Conservation (phyloP, 495 filamentous ascomycete genomes). For the Penicillium steckii region DNA sequence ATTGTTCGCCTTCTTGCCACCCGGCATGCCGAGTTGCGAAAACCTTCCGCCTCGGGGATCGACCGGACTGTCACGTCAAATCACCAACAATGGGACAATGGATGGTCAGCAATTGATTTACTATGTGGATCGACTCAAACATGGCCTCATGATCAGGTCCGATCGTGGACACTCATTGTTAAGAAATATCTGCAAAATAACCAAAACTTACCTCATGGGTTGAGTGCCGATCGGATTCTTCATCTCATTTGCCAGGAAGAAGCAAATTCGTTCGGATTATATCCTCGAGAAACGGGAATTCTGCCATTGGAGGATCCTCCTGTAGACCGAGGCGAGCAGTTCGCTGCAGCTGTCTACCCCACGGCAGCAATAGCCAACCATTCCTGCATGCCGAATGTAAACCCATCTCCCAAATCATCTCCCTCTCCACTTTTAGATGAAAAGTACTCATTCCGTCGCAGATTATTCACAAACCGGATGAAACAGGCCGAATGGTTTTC, state of each 20-base stretch:
- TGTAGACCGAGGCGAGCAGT: slow-evolving; percentile 34
- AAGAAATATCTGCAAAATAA: slow-evolving; percentile 37
- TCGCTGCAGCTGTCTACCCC: slow-evolving; percentile 40
- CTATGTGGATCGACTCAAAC: slow-evolving; percentile 35
- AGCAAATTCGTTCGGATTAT: slow-evolving; percentile 42
- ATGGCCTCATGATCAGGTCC: slow-evolving; percentile 36
- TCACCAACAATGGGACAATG: slow-evolving; percentile 10
- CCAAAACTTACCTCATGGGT: slow-evolving; percentile 22
- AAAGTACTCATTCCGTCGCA: slow-evolving; percentile 8
- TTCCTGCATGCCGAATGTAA: slow-evolving; percentile 40
- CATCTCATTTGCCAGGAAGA: slow-evolving; percentile 39
- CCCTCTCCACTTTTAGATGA: background rate
- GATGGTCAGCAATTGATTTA: slow-evolving; percentile 33
- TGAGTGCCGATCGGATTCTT: slow-evolving; percentile 22
- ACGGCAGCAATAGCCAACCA: slow-evolving; percentile 39
- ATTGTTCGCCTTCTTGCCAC: slow-evolving; percentile 39
- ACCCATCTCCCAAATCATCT: background rate
- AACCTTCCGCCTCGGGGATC: background rate
- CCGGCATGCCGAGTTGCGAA: slow-evolving; percentile 16
- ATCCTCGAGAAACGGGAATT: slow-evolving; percentile 37
- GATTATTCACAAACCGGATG: slow-evolving; percentile 39
- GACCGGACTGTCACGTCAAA: background rate
- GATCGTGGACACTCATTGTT: slow-evolving; percentile 29
- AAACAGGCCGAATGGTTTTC: slow-evolving; percentile 37
- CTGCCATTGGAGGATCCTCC: slow-evolving; percentile 15